A percentile compares a stretch with the other conserved stretches of the same genome.
phyloP scores from a whole-genome alignment of 2,329 filamentous ascomycete species.

The Fusarium sp. region DNA sequence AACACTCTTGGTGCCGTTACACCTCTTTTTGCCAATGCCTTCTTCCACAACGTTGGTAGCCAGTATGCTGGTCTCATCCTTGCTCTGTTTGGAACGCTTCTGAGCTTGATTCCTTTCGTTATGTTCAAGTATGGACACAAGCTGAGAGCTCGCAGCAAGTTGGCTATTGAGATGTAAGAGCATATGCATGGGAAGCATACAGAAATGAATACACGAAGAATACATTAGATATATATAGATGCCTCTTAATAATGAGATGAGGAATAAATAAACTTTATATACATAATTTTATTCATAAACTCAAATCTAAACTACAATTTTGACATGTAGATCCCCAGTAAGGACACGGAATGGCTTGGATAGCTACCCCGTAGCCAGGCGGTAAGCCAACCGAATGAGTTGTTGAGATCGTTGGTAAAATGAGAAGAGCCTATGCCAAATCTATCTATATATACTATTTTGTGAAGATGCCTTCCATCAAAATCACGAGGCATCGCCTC shows the following conservation, averaged over 20 bases:
- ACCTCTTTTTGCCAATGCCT: constrained; percentile 40
- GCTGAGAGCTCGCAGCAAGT: constrained; percentile 40
- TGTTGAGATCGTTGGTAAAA: too few species aligned
- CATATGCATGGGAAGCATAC: not conserved
- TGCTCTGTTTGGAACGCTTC: constrained; percentile 34
- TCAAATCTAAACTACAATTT: not conserved
- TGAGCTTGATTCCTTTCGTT: constrained; percentile 42
- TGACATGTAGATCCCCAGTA: too few species aligned
- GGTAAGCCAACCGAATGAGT: too few species aligned
- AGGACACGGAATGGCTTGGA: too few species aligned
- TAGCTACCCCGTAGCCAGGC: too few species aligned
- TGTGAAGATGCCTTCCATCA: rapidly evolving
- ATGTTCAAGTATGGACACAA: constrained; percentile 43
- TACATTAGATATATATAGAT: not conserved
- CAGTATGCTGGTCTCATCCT: constrained; percentile 42
- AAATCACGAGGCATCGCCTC: not conserved
- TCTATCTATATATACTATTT: not conserved
- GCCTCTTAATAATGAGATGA: not conserved
- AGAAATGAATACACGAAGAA: not conserved
- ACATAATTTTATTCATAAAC: not conserved
- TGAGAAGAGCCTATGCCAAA: too few species aligned
- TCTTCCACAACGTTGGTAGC: constrained; percentile 42
- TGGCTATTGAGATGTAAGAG: constrained; percentile 38
- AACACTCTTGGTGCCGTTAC: constrained; percentile 42
- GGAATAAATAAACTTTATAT: not conserved